Evolutionary conservation across 257 asterid genomes (phyloP), one percentile per base, ranked within the genome.

Genomic region (Nicotiana knightiana): DNA sequence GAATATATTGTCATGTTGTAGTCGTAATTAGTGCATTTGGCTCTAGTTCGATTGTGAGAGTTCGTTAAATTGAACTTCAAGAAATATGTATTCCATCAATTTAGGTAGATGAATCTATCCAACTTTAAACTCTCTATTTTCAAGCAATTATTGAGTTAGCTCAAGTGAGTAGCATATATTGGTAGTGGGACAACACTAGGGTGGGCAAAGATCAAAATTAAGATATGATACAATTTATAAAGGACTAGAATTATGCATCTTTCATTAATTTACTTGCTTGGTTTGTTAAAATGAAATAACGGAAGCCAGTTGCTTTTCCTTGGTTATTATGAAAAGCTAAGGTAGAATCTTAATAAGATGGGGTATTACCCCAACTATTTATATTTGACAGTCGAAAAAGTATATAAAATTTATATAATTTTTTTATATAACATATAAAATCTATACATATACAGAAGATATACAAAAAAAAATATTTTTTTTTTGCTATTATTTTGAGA

Each of bases 231-330:
- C 51, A 66, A 66, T 66, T 43, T 66, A 66, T 66, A 33, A 32
- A 66, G 75, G 51, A 54, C 33, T 37, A 11, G 39, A 48, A 73
- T 26, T 48, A 48, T 73, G 43, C 16, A 24, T 48, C 6, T 48
- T n/a, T 33, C 53, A 9, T 32, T 54, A 9, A 9, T 10, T 57
- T 77, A 30, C 43, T 79, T 37, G 17, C 67, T 55, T 78, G 24
- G 65, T 78, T 78, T 39, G 43, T 54, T 39, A 21, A 79, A 79
- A 61, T 48, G 62, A 61, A 43, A 79, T 37, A 35, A 79, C 35
- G 67, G 30, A 79, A 79, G 35, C 30, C 82, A 79, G 61, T 75
- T 79, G 82, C 16, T 8, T 37, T 73, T 15, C 39, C 39, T 73
- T 73, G 61, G 73, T 35, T 58, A 79, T 79, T 48, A 35, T 79